Conservation (phyloP, 306 rosid species). For the Cicer bijugum region DNA sequence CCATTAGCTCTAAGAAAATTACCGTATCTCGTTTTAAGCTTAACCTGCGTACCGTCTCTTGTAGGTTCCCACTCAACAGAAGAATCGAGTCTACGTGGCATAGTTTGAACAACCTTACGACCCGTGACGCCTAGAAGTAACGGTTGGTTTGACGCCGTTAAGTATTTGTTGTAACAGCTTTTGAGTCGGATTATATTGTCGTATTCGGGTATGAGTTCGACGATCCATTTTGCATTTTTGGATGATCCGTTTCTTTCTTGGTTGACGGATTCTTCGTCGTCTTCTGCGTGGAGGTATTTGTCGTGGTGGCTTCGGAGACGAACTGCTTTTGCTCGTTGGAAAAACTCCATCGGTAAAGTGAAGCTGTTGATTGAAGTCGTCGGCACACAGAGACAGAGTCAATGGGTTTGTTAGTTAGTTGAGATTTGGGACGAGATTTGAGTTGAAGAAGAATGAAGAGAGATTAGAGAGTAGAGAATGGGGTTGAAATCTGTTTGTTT, state of each 20-base stretch:
- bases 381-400: not conserved
- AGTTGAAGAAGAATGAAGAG: not conserved
- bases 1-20: slow-evolving; percentile 84
- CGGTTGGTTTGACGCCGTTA: slow-evolving; percentile 75
- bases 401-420: not conserved
- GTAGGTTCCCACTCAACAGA: slow-evolving; percentile 89
- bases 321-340: slow-evolving; percentile 74
- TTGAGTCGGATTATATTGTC: slow-evolving; percentile 69
- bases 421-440: not conserved
- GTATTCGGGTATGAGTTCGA: slow-evolving; percentile 57
- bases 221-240: slow-evolving; percentile 62
- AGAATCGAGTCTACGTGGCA: slow-evolving; percentile 67
- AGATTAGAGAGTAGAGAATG: not conserved
- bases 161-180: slow-evolving; percentile 73
- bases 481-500: no score
- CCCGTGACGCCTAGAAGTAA: slow-evolving; percentile 82
- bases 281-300: slow-evolving; percentile 78
- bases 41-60: slow-evolving; percentile 59
- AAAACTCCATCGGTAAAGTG: slow-evolving; percentile 58
- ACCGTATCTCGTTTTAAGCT: slow-evolving; percentile 73
- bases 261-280: slow-evolving; percentile 72
- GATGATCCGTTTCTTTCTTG: slow-evolving; percentile 77
- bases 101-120: slow-evolving; percentile 66
- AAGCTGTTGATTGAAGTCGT: slow-evolving; percentile 30
- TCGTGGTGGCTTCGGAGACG: slow-evolving; percentile 79